These are phyloP conservation scores for Heteromeles arbutifolia DNA, from an alignment of 306 rosid species.

Conservation along the genomic window DNA sequence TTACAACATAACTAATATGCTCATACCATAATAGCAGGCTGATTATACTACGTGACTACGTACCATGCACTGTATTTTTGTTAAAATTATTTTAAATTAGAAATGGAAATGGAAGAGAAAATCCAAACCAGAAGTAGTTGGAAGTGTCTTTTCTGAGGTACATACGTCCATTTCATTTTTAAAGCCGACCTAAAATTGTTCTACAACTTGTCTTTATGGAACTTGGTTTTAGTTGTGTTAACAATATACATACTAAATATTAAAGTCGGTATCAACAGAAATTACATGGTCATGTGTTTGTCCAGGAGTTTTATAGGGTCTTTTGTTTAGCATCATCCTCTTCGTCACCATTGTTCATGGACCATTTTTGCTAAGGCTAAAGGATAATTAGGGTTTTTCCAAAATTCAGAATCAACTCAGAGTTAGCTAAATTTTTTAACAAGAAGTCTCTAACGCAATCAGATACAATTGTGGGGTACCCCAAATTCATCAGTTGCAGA, in stretches of 20 bases:
- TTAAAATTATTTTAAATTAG: background rate
- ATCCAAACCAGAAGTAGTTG: constrained; percentile 21
- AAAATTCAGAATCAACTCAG: background rate
- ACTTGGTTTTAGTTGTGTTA: constrained; percentile 12
- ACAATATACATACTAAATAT: background rate
- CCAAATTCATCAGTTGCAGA: constrained; percentile 11
- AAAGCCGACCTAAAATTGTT: constrained; percentile 23
- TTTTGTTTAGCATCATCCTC: constrained; percentile 16
- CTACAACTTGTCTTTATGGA: constrained; percentile 14
- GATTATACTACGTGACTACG: too few species aligned
- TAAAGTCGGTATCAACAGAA: background rate
- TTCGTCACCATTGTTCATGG: constrained; percentile 12
- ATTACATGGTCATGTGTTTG: constrained; percentile 22
- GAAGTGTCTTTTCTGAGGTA: constrained; percentile 20
- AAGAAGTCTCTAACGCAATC: background rate
- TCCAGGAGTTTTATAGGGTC: constrained; percentile 15
- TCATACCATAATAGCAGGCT: background rate
- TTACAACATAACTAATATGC: background rate
- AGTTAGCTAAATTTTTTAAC: background rate
- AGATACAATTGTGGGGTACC: background rate
- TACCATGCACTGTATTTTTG: background rate
- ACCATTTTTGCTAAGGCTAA: background rate
- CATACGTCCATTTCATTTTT: constrained; percentile 17
- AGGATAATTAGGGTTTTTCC: background rate
- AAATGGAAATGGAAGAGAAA: background rate